Conservation (phyloP, 441 rosid genomes). For the Croton setiger region DNA sequence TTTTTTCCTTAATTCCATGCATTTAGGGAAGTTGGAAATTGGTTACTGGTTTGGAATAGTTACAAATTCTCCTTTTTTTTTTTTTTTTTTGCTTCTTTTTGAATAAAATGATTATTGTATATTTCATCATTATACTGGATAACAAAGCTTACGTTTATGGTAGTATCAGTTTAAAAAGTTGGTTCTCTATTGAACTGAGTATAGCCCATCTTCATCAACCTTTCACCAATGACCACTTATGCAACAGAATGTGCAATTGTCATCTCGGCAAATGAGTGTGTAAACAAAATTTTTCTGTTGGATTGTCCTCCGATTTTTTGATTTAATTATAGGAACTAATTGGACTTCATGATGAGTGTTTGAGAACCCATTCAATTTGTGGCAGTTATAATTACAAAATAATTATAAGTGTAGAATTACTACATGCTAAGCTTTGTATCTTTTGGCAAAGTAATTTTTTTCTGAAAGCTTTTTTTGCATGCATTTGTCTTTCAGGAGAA, state of each 20-base stretch:
- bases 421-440: neutral
- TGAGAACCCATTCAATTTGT: neutral
- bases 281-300: neutral
- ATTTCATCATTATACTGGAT: neutral
- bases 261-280: neutral
- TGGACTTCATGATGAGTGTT: neutral
- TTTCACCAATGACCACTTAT: too few species aligned
- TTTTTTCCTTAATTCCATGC: neutral
- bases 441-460: neutral
- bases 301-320: neutral
- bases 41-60: neutral
- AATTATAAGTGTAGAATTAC: neutral
- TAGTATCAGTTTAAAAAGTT: neutral
- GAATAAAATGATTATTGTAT: neutral
- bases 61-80: neutral
- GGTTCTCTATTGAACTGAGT: neutral
- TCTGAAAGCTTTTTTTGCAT: conserved; percentile 1
- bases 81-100: neutral
- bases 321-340: neutral
- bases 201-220: neutral
- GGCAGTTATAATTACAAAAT: neutral
- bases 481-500: conserved; percentile 49
- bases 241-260: neutral
- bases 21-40: neutral
- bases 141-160: neutral